Conservation (phyloP, 768 basidiomycete genomes). For the Phlebiopsis gigantea region DNA sequence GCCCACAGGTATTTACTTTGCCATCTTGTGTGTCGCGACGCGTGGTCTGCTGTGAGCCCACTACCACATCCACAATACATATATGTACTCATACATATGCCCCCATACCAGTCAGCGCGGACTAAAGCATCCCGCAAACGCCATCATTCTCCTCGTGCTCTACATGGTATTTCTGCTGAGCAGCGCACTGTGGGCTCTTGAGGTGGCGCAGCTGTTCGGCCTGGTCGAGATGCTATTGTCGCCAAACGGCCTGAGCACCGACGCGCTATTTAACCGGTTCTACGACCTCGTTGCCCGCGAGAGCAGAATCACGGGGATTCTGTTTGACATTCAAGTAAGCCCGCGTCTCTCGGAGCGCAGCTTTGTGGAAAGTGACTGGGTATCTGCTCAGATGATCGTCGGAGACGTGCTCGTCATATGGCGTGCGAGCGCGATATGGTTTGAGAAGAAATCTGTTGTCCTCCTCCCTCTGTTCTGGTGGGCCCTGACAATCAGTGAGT, state of each 20-base stretch:
- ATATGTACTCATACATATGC: neutral
- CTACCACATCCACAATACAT: neutral
- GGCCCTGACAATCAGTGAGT: slow-evolving; percentile 6
- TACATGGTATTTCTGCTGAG: slow-evolving; percentile 6
- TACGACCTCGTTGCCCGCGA: slow-evolving; percentile 11
- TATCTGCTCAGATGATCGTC: slow-evolving; percentile 6
- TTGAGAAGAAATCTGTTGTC: slow-evolving; percentile 2
- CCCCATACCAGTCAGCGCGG: slow-evolving; percentile 2
- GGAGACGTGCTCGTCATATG: slow-evolving; percentile 12
- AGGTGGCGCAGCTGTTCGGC: slow-evolving; percentile 9
- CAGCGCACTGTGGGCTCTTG: slow-evolving; percentile 10
- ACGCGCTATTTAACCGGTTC: slow-evolving; percentile 7
- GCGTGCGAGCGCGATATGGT: slow-evolving; percentile 11
- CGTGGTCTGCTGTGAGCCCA: neutral
- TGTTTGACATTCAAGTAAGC: slow-evolving; percentile 9
- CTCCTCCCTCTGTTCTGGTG: slow-evolving; percentile 11
- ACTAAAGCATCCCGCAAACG: neutral
- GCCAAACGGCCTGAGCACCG: neutral
- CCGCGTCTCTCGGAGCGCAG: neutral
- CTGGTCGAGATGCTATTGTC: slow-evolving; percentile 7
- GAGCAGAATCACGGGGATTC: slow-evolving; percentile 6
- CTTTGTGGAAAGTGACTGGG: neutral
- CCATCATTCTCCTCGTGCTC: neutral
- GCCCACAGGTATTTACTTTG: slow-evolving; percentile 5
- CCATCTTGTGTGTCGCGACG: slow-evolving; percentile 2